phyloP scores from a whole-genome alignment of 371 early-diverging fungal species.

The Capillidium heterosporum region DNA sequence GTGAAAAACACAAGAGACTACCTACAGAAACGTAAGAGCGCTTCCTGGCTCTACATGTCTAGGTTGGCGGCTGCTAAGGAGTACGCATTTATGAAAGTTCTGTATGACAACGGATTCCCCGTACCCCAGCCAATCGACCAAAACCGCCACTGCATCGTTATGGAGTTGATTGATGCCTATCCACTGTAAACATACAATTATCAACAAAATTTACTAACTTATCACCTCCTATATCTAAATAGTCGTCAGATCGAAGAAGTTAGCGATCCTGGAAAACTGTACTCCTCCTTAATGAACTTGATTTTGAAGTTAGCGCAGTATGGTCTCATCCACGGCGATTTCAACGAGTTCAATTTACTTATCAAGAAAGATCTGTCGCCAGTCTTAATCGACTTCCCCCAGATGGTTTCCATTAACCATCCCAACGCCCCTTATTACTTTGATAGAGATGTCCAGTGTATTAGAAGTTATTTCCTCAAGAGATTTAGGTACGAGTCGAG shows the following conservation, averaged over 20 bases:
- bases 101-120: slow-evolving; percentile 85
- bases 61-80: slow-evolving; percentile 93
- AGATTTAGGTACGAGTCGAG: slow-evolving; percentile 77
- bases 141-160: slow-evolving; percentile 95
- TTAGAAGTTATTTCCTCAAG: slow-evolving; percentile 80
- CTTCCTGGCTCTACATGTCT: slow-evolving; percentile 97
- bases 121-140: slow-evolving; percentile 88
- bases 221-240: slow-evolving; percentile 5
- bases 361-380: slow-evolving; percentile 67
- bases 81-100: slow-evolving; percentile 90
- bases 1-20: slow-evolving; percentile 97
- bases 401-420: slow-evolving; percentile 96
- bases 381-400: slow-evolving; percentile 98
- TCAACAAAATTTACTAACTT: not conserved
- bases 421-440: slow-evolving; percentile 90
- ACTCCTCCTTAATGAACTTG: slow-evolving; percentile 82
- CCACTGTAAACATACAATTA: slow-evolving; percentile 41
- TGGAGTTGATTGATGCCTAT: slow-evolving; percentile 88
- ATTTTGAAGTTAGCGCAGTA: slow-evolving; percentile 87
- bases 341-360: slow-evolving; percentile 99
- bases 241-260: slow-evolving; percentile 71
- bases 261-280: slow-evolving; percentile 78
- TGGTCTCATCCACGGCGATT: slow-evolving; percentile 99
- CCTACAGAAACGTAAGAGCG: slow-evolving; percentile 69
- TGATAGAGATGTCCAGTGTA: slow-evolving; percentile 97